Evolutionary conservation across 495 filamentous ascomycete species (phyloP).

Genomic region (Tuber umbilicatum): DNA sequence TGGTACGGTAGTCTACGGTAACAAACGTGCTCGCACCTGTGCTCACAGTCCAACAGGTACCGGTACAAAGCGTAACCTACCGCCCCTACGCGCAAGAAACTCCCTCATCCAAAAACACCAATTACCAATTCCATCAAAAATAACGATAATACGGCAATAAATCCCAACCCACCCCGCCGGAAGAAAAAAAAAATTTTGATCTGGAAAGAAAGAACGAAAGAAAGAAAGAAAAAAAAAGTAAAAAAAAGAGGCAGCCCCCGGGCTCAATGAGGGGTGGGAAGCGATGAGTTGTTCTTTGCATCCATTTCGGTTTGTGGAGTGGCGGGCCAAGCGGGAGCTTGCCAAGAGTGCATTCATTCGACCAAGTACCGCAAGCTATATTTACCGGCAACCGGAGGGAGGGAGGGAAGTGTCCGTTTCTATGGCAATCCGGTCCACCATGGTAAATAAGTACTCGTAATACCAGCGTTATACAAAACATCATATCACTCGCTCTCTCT

Average conservation of each 20-base stretch:
- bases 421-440: too few species aligned
- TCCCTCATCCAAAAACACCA: neutral
- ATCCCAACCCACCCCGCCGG: neutral
- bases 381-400: too few species aligned
- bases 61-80: too few species aligned
- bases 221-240: neutral
- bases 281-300: slow-evolving; percentile 4
- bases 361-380: too few species aligned
- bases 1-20: too few species aligned
- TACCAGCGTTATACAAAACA: too few species aligned
- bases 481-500: too few species aligned
- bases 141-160: neutral
- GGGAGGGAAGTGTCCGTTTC: too few species aligned
- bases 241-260: neutral
- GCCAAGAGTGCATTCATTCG: neutral
- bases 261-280: neutral
- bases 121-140: neutral
- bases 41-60: neutral
- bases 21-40: neutral
- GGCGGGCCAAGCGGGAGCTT: neutral
- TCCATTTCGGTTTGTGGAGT: neutral
- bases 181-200: neutral
- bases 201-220: neutral
- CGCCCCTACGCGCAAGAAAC: neutral
- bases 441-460: too few species aligned